Conservation (phyloP, 140 eudicot species). For the Stevia rebaudiana region DNA sequence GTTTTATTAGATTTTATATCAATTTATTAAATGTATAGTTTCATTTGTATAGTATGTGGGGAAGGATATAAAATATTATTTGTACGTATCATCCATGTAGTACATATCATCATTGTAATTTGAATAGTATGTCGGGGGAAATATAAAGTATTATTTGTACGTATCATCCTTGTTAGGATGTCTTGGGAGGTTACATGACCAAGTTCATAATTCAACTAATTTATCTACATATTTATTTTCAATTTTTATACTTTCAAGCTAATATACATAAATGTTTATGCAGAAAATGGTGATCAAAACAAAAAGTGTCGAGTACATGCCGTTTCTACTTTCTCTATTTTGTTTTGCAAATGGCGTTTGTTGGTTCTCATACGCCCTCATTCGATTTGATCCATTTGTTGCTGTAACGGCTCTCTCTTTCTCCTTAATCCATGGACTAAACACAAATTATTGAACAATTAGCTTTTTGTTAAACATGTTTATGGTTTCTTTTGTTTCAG, state of each 20-base stretch:
- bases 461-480: not conserved
- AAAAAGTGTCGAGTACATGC: constrained; percentile 87
- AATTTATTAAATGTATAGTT: not conserved
- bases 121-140: no score
- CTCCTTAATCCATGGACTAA: not conserved
- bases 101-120: no score
- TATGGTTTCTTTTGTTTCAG: constrained; percentile 21
- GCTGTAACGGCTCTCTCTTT: constrained; percentile 33
- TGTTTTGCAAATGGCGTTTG: constrained; percentile 57
- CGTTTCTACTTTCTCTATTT: constrained; percentile 57
- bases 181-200: not conserved
- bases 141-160: not conserved
- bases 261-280: not conserved
- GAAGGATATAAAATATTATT: no score
- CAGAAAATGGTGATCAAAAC: constrained; percentile 74
- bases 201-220: not conserved
- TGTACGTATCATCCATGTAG: no score
- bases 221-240: no score
- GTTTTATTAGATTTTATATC: no score
- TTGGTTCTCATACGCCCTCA: constrained; percentile 66
- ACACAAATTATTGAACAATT: not conserved
- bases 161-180: not conserved
- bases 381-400: constrained; percentile 62
- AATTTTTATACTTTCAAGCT: no score
- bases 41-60: not conserved